phyloP scores from a whole-genome alignment of 2,329 filamentous ascomycete genomes.

The Nothophaeocryptopus gaeumannii region DNA sequence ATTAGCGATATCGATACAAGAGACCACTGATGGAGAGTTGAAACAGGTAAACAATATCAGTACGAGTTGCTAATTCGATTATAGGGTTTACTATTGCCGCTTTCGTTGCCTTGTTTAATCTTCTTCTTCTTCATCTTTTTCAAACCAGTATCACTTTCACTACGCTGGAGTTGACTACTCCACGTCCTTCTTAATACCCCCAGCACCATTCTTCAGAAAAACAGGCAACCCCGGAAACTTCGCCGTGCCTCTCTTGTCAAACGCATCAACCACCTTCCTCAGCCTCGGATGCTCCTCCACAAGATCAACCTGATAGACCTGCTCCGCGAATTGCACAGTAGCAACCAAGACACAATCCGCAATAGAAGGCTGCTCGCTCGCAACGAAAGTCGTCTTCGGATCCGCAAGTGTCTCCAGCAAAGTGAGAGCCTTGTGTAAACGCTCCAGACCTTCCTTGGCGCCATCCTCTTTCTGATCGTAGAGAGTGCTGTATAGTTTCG shows the following conservation, averaged over 20 bases:
- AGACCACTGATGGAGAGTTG: no score
- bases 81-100: no score
- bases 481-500: conserved; percentile 1
- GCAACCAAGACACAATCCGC: conserved; percentile 10
- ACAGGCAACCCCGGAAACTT: conserved; percentile 3
- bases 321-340: conserved; percentile 6
- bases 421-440: conserved; percentile 3
- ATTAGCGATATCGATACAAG: no score
- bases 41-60: no score
- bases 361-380: not conserved
- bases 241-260: conserved; percentile 8
- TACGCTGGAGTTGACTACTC: no score
- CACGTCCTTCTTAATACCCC: no score
- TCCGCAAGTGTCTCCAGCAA: conserved; percentile 8
- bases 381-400: conserved; percentile 1
- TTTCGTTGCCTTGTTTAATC: no score
- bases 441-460: conserved; percentile 6
- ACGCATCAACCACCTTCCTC: conserved; percentile 9
- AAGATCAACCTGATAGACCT: conserved; percentile 8
- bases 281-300: conserved; percentile 5
- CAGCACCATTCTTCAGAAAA: not conserved
- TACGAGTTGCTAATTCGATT: no score
- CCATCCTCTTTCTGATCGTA: conserved; percentile 2
- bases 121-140: no score
- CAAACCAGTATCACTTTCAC: no score